Evolutionary conservation across 306 rosid species (phyloP), one percentile per base, ranked within the genome.

Genomic region (Quercus variabilis): DNA sequence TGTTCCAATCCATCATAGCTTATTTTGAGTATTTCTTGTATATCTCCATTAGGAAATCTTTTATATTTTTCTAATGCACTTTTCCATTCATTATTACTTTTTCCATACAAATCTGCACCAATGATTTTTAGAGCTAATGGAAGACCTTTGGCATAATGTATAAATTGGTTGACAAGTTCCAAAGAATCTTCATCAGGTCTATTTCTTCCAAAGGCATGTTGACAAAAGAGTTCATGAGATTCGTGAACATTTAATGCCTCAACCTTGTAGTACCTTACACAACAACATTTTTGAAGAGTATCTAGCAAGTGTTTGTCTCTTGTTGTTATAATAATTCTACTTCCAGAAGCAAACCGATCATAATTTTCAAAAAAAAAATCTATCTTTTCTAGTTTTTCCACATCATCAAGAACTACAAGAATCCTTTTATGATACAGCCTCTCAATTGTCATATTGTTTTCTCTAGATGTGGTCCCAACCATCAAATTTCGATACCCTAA

Each of bases 61-160:
- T 23, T 73, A 23, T 80, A 75, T 26, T 55, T 57, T 12, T 82
- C 23, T 67, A 84, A 54, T 30, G 69, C 57, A 60, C 28, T 13
- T 67, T 4, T 5, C 91, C 87, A 82, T 7, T 83, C 49, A 6
- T 68, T 31, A 20, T 57, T 55, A 18, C 59, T 82, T 68, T 41
- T 69, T 3, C 78, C 75, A 64, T 13, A 55, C 9, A 87, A 28
- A 55, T 33, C 31, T 1, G 43, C 41, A 0, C 85, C 90, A 17
- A 87, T 4, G 3, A 80, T 74, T 5, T 14, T 30, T 23, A 87
- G 28, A 30, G 80, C 85, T 52, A 85, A 62, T 6, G 88, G 91
- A 28, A 74, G 72, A 46, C 84, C 82, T 64, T 82, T 77, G 28
- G 85, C 85, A 82, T 82, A 82, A 41, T 73, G 49, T 63, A 82